These are phyloP conservation scores for Stevia rebaudiana DNA, from an alignment of 140 eudicot genomes.

Conservation along the genomic window DNA sequence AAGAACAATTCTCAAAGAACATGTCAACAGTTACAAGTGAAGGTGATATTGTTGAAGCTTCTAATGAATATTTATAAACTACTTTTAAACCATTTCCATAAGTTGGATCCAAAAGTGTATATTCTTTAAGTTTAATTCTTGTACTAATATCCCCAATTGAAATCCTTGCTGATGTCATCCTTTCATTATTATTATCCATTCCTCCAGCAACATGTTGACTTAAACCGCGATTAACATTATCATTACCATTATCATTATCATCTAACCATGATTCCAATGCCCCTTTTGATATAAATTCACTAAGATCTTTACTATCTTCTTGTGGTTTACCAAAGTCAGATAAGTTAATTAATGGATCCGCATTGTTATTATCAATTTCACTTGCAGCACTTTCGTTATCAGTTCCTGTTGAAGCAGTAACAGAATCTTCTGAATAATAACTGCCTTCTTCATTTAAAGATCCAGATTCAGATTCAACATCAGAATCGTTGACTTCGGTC, in stretches of 20 bases:
- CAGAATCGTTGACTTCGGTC: constrained; percentile 41
- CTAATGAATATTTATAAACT: constrained; percentile 53
- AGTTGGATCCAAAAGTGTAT: constrained; percentile 63
- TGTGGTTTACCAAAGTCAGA: constrained; percentile 50
- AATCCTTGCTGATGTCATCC: constrained; percentile 68
- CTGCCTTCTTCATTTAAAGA: constrained; percentile 60
- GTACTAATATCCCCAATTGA: constrained; percentile 61
- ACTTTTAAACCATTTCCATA: constrained; percentile 77
- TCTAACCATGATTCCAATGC: constrained; percentile 92
- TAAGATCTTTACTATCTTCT: constrained; percentile 32
- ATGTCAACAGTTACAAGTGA: constrained; percentile 57
- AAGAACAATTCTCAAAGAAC: constrained; percentile 59
- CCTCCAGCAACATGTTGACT: constrained; percentile 37
- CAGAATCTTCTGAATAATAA: constrained; percentile 57
- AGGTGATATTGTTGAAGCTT: constrained; percentile 52
- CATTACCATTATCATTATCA: constrained; percentile 71
- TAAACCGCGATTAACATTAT: constrained; percentile 49
- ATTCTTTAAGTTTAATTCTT: constrained; percentile 51
- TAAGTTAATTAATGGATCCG: constrained; percentile 55
- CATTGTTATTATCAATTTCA: constrained; percentile 32
- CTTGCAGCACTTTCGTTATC: constrained; percentile 36
- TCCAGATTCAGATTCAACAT: constrained; percentile 52
- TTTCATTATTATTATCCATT: constrained; percentile 14
- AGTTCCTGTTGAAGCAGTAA: constrained; percentile 35
- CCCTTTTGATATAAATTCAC: constrained; percentile 66